These are phyloP conservation scores for Poronia punctata DNA, from an alignment of 495 filamentous ascomycete species.

Conservation along the genomic window DNA sequence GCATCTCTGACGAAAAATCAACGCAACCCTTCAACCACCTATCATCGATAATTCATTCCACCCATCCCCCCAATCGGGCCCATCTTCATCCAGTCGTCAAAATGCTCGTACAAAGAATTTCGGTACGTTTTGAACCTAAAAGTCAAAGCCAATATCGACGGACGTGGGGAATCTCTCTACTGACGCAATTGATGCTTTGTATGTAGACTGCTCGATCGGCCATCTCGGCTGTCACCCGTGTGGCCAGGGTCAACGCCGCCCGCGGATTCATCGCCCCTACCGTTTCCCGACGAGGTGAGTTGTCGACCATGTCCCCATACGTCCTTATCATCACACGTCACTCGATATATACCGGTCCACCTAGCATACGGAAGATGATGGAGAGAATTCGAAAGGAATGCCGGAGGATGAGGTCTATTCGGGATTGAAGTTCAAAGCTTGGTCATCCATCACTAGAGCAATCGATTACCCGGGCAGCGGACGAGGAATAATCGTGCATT, in stretches of 20 bases:
- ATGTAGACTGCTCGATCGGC: constrained; percentile 64
- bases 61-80: constrained; percentile 6
- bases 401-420: too few species aligned
- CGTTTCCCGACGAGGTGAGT: constrained; percentile 65
- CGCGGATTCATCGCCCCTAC: constrained; percentile 80
- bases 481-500: too few species aligned
- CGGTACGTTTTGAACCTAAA: constrained; percentile 9
- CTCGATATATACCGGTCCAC: too few species aligned
- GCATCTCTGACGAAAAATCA: constrained; percentile 11
- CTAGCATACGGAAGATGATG: too few species aligned
- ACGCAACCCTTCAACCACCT: constrained; percentile 10
- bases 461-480: too few species aligned
- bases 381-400: too few species aligned
- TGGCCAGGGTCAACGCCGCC: constrained; percentile 63
- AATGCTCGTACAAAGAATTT: constrained; percentile 9
- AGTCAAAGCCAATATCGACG: too few species aligned
- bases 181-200: background rate
- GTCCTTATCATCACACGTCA: constrained; percentile 17
- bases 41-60: constrained; percentile 5
- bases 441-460: too few species aligned
- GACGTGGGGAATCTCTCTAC: background rate
- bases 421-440: too few species aligned
- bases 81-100: constrained; percentile 6
- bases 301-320: background rate
- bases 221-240: constrained; percentile 56